Conservation (phyloP, 1,284 basidiomycete species). For the Naganishia sp. region DNA sequence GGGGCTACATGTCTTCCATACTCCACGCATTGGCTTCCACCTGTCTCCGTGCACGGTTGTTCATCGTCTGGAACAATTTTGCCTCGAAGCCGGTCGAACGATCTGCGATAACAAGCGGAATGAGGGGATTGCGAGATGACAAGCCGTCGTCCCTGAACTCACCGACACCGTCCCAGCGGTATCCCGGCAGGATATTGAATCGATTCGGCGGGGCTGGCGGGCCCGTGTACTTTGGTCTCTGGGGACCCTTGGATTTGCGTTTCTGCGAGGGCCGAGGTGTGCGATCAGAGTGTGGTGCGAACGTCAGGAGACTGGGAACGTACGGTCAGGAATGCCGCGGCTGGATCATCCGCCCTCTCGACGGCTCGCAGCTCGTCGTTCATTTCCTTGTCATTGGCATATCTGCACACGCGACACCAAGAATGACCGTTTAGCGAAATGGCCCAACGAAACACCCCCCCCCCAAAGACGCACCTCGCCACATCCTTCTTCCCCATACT, state of each 20-base stretch:
- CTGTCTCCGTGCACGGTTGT: conserved; percentile 65
- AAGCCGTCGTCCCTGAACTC: conserved; percentile 46
- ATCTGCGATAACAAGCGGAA: conserved; percentile 58
- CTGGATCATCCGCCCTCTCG: conserved; percentile 92
- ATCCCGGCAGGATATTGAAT: conserved; percentile 90
- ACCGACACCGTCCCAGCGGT: conserved; percentile 97
- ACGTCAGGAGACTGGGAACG: conserved; percentile 43
- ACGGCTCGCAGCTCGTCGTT: conserved; percentile 78
- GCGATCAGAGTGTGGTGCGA: conserved; percentile 5
- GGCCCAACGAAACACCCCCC: too few species aligned
- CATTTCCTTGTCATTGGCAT: conserved; percentile 77
- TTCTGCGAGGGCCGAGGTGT: conserved; percentile 57
- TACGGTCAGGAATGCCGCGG: conserved; percentile 86
- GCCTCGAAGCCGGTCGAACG: conserved; percentile 93
- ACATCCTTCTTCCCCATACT: conserved; percentile 68
- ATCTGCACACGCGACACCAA: conserved; percentile 46
- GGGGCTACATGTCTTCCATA: conserved; percentile 82
- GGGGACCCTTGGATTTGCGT: conserved; percentile 70
- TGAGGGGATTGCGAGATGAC: background rate
- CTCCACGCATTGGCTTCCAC: conserved; percentile 60
- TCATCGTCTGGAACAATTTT: conserved; percentile 75
- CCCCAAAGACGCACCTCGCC: conserved; percentile 68
- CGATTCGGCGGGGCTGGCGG: conserved; percentile 93
- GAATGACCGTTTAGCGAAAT: conserved; percentile 30
- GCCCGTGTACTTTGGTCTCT: conserved; percentile 73